Base-by-base conservation (phyloP, 2,329 filamentous ascomycete species). In the Aspergillus sojae region DNA sequence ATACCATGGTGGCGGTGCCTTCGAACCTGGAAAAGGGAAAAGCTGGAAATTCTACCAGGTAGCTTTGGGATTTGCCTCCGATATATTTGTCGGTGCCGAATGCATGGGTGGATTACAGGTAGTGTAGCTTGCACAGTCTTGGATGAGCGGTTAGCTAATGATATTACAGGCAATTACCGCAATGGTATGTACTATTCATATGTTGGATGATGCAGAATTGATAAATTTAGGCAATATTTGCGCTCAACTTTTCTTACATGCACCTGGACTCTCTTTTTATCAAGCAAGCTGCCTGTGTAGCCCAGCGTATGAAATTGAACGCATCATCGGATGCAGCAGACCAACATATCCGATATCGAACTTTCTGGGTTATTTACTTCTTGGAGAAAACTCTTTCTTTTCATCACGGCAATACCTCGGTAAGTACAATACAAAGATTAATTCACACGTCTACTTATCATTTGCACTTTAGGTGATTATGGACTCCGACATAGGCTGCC, bases 1-100 rank as follows among this genome's bases (percentile, higher is more conserved):
- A 57, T 73, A 77, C 36, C 62, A 71, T 16, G 71, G 69, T 6
- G 73, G 74, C 5, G 77, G 75, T 1, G 75, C 71, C 43, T 82
- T 80, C 52, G 75, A 80, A 57, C 74, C 77, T 1, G 75, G 75
- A 2, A 74, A 72, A 21, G 78, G 78, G 11, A 68, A 71, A 32
- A 70, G 78, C 0, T 82, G 80, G 80, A 71, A 71, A 9, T 58
- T 64, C 19, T 70, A 68, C 41, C 61, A 70, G 53, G 50, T 36
- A 26, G 56, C 65, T 1, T 28, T 67, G 28, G 58, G 58, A 19
- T 60, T 53, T 30, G 62, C 65, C 9, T 62, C 48, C 6, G 79
- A 80, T 28, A 58, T 75, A 23, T 57, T 75, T 16, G 65, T 75
- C 19, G 67, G 68, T 2, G 68, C 64, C 50, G 69, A 71, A 48